These are phyloP conservation scores for Wolfiporia cocos DNA, from an alignment of 1,284 basidiomycete genomes.

Conservation along the genomic window DNA sequence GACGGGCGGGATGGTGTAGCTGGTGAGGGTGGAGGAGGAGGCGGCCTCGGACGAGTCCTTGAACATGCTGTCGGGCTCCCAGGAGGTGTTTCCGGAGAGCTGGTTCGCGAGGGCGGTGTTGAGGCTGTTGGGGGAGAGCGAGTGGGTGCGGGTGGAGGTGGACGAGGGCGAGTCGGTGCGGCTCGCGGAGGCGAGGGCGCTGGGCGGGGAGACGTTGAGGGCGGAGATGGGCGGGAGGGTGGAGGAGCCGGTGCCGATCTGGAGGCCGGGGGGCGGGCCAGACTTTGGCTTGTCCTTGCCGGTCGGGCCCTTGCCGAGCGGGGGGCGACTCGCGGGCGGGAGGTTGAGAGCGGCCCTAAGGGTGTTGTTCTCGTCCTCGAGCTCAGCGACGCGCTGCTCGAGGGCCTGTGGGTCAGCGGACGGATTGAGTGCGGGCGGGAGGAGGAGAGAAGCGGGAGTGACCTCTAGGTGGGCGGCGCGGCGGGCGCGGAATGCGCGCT, in stretches of 20 bases:
- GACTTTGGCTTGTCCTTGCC: conserved; percentile 72
- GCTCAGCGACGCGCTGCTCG: conserved; percentile 75
- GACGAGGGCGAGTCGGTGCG: conserved; percentile 29
- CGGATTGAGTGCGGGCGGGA: conserved; percentile 2
- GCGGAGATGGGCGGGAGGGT: conserved; percentile 13
- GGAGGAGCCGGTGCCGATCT: conserved; percentile 17
- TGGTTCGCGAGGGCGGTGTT: conserved; percentile 30
- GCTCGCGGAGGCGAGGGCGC: conserved; percentile 15
- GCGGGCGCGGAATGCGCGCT: conserved; percentile 87
- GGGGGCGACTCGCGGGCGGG: conserved; percentile 64
- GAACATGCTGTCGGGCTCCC: conserved; percentile 56
- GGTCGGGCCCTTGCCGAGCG: conserved; percentile 76
- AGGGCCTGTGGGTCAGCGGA: conserved; percentile 61
- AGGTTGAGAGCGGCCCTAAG: conserved; percentile 73
- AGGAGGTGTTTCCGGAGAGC: conserved; percentile 36
- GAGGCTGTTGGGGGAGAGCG: conserved; percentile 28
- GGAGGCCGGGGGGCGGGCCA: conserved; percentile 17
- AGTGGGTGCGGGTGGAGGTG: conserved; percentile 28
- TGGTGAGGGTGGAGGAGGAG: conserved; percentile 31
- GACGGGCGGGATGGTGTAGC: conserved; percentile 38
- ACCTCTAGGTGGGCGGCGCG: conserved; percentile 86
- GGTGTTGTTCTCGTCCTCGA: conserved; percentile 81
- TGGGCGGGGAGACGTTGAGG: conserved; percentile 6
- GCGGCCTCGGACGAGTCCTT: conserved; percentile 41
- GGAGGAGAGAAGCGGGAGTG: conserved; percentile 23